These are phyloP conservation scores for Saccharomycopsis sp. DNA, from an alignment of 805 yeast species.

Conservation along the genomic window DNA sequence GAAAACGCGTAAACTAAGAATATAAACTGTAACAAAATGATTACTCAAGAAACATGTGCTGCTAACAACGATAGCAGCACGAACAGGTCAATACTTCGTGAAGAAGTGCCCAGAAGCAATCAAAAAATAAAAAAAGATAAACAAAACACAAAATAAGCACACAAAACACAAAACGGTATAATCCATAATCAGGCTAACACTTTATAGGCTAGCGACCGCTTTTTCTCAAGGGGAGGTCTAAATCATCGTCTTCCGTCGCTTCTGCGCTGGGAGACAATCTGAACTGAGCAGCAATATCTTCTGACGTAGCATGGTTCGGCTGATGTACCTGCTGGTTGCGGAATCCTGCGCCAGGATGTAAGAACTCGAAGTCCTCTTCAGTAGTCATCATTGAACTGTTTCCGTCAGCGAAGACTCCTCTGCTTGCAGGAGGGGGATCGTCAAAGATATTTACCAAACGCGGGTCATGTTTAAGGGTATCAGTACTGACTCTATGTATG, in stretches of 20 bases:
- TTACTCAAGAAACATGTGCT: no score
- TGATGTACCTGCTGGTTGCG: neutral
- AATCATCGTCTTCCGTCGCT: neutral
- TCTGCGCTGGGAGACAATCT: neutral
- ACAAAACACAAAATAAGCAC: neutral
- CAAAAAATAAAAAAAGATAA: neutral
- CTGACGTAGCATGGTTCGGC: neutral
- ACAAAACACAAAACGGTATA: no score
- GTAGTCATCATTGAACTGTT: neutral
- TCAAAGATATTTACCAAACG: neutral
- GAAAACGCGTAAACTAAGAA: no score
- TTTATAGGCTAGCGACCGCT: no score
- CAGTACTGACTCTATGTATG: neutral
- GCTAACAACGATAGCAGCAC: no score
- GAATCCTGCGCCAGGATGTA: neutral
- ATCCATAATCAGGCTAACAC: no score
- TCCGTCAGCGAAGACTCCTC: neutral
- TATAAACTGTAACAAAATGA: no score
- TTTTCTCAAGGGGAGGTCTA: neutral
- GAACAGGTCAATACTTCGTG: no score
- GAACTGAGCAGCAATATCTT: neutral
- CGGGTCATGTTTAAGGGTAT: neutral
- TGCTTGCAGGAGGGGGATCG: neutral
- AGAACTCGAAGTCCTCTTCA: neutral
- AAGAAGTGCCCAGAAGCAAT: no score